Evolutionary conservation across 768 basidiomycete genomes (phyloP).

Genomic region (Omphalotus guepiniiformis): DNA sequence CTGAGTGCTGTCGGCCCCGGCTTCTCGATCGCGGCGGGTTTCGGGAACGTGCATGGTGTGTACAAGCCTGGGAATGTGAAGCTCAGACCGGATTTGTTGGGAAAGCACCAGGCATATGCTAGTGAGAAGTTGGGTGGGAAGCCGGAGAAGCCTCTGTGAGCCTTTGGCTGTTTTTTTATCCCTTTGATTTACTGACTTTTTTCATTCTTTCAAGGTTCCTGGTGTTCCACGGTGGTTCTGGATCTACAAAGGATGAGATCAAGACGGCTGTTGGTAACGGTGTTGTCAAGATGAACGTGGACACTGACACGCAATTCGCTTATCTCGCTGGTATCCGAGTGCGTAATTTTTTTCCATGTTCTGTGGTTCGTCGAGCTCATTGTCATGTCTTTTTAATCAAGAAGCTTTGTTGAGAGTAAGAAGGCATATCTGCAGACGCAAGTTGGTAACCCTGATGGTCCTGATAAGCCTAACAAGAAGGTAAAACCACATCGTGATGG

Average conservation of each 20-base stretch:
- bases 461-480: slow-evolving; percentile 99
- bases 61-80: slow-evolving; percentile 99
- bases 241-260: slow-evolving; percentile 96
- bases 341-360: slow-evolving; percentile 16
- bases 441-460: slow-evolving; percentile 95
- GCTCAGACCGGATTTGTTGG: slow-evolving; percentile 86
- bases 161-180: slow-evolving; percentile 6
- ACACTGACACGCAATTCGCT: slow-evolving; percentile 92
- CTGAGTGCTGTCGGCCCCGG: slow-evolving; percentile 81
- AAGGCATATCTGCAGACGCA: slow-evolving; percentile 85
- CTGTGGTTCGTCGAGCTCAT: slow-evolving; percentile 1
- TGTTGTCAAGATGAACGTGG: slow-evolving; percentile 99
- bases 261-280: slow-evolving; percentile 85
- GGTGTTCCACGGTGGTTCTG: slow-evolving; percentile 99
- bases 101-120: slow-evolving; percentile 83
- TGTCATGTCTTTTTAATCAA: slow-evolving; percentile 26
- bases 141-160: slow-evolving; percentile 77
- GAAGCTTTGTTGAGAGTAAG: slow-evolving; percentile 86
- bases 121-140: slow-evolving; percentile 61
- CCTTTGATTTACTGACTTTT: slow-evolving; percentile 4
- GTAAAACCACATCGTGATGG: slow-evolving; percentile 25
- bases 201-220: slow-evolving; percentile 62
- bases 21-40: slow-evolving; percentile 97
- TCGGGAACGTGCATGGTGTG: slow-evolving; percentile 98
- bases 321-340: slow-evolving; percentile 85